These are phyloP conservation scores for Seiridium cupressi DNA, from an alignment of 2,329 filamentous ascomycete species.

Conservation along the genomic window DNA sequence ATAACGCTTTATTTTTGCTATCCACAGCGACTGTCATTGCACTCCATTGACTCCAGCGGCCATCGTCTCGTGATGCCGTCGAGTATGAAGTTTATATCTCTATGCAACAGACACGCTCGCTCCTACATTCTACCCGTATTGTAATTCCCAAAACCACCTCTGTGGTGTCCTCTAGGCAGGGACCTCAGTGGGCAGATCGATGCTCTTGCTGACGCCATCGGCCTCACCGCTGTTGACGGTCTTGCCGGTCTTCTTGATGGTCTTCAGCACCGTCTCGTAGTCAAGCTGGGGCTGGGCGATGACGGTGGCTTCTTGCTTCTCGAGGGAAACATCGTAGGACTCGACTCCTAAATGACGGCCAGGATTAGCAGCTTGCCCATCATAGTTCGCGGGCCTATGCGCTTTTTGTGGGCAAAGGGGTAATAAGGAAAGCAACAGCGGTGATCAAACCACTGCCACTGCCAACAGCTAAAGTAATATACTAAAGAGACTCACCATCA, in stretches of 20 bases:
- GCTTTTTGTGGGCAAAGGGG: not conserved
- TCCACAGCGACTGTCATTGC: too few relatives aligned
- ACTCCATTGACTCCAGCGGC: too few relatives aligned
- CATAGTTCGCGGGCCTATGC: too few relatives aligned
- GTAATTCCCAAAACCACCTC: too few relatives aligned
- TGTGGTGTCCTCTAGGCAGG: too few relatives aligned
- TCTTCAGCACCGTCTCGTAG: conserved; percentile 80
- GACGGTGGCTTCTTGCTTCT: conserved; percentile 79
- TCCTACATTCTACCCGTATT: too few relatives aligned
- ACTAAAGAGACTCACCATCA: conserved; percentile 61
- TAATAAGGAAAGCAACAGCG: not conserved
- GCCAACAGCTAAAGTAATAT: not conserved
- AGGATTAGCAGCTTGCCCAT: not conserved
- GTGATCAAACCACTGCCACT: not conserved
- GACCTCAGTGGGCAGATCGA: conserved; percentile 28
- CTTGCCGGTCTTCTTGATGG: conserved; percentile 95
- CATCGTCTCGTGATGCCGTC: too few relatives aligned
- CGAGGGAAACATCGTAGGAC: conserved; percentile 82
- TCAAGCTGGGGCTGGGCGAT: conserved; percentile 65
- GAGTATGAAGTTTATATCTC: too few relatives aligned
- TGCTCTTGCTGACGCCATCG: conserved; percentile 59
- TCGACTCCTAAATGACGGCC: conserved; percentile 65
- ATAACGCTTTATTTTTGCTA: too few relatives aligned
- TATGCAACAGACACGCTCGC: too few relatives aligned
- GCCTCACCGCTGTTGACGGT: conserved; percentile 75